A percentile compares a stretch with the other conserved stretches of the same genome.
Conservation (phyloP, 345 rosid species). For the Toxicodendron radicans region DNA sequence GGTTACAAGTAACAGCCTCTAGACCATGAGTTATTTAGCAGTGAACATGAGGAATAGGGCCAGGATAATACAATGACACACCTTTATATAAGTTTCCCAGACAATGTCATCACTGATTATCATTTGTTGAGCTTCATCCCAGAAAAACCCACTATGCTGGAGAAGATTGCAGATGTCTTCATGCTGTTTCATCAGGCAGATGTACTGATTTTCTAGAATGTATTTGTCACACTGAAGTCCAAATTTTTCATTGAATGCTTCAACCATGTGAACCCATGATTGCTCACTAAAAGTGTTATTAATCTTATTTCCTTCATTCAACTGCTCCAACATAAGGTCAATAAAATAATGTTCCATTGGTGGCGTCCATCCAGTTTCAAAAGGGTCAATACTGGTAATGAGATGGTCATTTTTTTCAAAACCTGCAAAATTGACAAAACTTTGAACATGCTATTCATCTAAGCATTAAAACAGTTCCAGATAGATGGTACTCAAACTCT, state of each 20-base stretch:
- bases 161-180: constrained; percentile 55
- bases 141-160: constrained; percentile 47
- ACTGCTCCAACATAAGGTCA: constrained; percentile 61
- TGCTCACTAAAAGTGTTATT: constrained; percentile 50
- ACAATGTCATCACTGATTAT: constrained; percentile 45
- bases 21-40: background rate
- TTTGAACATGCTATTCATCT: background rate
- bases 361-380: constrained; percentile 52
- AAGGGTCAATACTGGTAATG: constrained; percentile 26
- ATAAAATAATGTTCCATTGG: constrained; percentile 55
- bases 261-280: constrained; percentile 59
- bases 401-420: constrained; percentile 36
- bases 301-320: constrained; percentile 41
- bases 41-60: background rate
- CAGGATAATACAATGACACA: constrained; percentile 18
- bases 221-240: constrained; percentile 47
- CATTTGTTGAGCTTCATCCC: constrained; percentile 61
- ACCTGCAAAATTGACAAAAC: constrained; percentile 31
- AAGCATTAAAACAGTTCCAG: background rate
- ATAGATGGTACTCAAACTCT: background rate
- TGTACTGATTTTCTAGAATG: constrained; percentile 51
- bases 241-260: constrained; percentile 54
- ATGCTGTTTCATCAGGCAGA: constrained; percentile 61
- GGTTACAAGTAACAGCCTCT: background rate
- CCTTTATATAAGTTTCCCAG: constrained; percentile 70